These are phyloP conservation scores for Colletotrichum noveboracense DNA, from an alignment of 2,329 filamentous ascomycete species.

Conservation along the genomic window DNA sequence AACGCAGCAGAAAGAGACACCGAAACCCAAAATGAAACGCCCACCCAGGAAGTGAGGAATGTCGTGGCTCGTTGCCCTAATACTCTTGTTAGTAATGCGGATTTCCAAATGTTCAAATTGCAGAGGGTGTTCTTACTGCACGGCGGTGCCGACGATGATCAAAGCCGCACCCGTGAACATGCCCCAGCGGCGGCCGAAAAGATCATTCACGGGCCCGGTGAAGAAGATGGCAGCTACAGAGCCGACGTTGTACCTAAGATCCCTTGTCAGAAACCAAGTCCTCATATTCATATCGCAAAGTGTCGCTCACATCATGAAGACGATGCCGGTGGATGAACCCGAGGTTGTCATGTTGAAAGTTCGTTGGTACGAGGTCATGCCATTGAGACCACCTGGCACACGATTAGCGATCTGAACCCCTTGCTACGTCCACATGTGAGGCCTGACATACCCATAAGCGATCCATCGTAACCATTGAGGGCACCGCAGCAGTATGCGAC, in stretches of 20 bases:
- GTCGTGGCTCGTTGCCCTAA: conserved; percentile 42
- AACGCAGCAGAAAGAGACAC: conserved; percentile 54
- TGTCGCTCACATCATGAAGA: conserved; percentile 42
- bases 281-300: neutral
- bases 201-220: conserved; percentile 40
- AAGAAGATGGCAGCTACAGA: conserved; percentile 38
- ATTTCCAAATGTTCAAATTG: too few relatives aligned
- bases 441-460: neutral
- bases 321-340: conserved; percentile 18
- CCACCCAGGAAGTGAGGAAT: conserved; percentile 53
- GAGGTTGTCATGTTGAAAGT: conserved; percentile 19
- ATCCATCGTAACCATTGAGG: conserved; percentile 19
- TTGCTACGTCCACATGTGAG: neutral
- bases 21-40: conserved; percentile 57
- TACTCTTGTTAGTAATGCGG: neutral
- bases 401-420: neutral
- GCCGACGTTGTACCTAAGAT: conserved; percentile 43
- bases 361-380: conserved; percentile 28
- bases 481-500: conserved; percentile 22
- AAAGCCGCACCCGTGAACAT: conserved; percentile 44
- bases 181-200: conserved; percentile 43
- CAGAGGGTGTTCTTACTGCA: conserved; percentile 26
- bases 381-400: conserved; percentile 23
- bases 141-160: conserved; percentile 45
- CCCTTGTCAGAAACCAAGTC: neutral